Evolutionary conservation across 164 flowering plant species (phyloP).

Genomic region (Magnolia officinalis): DNA sequence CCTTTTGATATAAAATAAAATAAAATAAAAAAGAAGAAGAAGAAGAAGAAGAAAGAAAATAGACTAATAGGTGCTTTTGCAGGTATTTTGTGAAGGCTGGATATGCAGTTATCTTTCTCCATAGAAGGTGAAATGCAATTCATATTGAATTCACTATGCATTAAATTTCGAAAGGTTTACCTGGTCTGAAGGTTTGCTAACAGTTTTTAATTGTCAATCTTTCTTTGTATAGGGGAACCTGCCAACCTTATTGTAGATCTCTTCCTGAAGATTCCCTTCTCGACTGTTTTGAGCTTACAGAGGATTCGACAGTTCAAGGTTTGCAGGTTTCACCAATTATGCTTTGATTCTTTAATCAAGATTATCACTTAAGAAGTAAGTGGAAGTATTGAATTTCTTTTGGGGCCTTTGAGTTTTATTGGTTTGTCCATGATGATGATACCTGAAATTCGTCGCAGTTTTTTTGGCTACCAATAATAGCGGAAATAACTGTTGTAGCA

Average conservation of each 20-base stretch:
- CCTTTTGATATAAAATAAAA: too few species aligned
- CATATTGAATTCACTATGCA: neutral
- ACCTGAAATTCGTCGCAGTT: too few species aligned
- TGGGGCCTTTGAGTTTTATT: too few species aligned
- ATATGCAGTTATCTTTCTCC: constrained; percentile 82
- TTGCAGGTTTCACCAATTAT: constrained; percentile 7
- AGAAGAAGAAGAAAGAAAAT: neutral
- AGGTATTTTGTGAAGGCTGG: constrained; percentile 92
- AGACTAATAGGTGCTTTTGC: constrained; percentile 11
- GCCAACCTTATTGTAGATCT: constrained; percentile 76
- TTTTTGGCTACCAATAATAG: too few species aligned
- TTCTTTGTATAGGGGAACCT: constrained; percentile 59
- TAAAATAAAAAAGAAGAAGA: too few species aligned
- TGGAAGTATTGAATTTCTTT: too few species aligned
- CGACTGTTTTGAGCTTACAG: constrained; percentile 62
- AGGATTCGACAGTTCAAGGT: constrained; percentile 57
- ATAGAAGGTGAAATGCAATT: constrained; percentile 48
- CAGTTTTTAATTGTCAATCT: neutral
- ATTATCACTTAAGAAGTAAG: neutral
- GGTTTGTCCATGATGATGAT: too few species aligned
- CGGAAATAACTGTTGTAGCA: too few species aligned
- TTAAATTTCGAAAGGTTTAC: neutral
- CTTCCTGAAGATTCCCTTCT: constrained; percentile 86
- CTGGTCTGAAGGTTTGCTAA: neutral
- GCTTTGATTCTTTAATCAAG: neutral